These are phyloP conservation scores for Leccinum griseonigrum DNA, from an alignment of 1,284 basidiomycete species.

Conservation along the genomic window DNA sequence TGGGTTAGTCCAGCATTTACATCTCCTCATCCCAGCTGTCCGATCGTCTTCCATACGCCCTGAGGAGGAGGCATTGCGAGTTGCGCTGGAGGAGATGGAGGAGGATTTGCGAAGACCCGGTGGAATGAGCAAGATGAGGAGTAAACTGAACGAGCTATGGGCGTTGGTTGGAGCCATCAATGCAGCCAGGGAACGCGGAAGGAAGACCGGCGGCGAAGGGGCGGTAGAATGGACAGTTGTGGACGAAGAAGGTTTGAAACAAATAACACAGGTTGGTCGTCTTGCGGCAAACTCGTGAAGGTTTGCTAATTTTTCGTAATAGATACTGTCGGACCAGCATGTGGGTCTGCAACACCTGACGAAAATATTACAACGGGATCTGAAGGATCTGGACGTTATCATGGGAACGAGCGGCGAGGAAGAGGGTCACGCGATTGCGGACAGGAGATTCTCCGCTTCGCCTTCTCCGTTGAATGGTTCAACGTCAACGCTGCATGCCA, in stretches of 20 bases:
- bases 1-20: slow-evolving; percentile 71
- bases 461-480: slow-evolving; percentile 27
- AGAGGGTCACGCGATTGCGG: slow-evolving; percentile 28
- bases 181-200: slow-evolving; percentile 56
- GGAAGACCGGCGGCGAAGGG: slow-evolving; percentile 39
- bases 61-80: slow-evolving; percentile 75
- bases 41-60: slow-evolving; percentile 77
- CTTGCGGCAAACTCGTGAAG: background rate
- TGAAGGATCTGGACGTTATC: slow-evolving; percentile 73
- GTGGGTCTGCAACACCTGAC: slow-evolving; percentile 78
- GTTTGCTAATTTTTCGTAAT: slow-evolving; percentile 10
- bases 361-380: slow-evolving; percentile 64
- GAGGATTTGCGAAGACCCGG: slow-evolving; percentile 60
- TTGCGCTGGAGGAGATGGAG: slow-evolving; percentile 71
- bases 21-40: slow-evolving; percentile 76
- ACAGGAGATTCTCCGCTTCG: slow-evolving; percentile 25
- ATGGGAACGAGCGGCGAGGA: slow-evolving; percentile 46
- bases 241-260: slow-evolving; percentile 77
- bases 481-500: slow-evolving; percentile 37
- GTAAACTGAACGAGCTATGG: slow-evolving; percentile 83
- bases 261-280: slow-evolving; percentile 66
- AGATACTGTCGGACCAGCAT: slow-evolving; percentile 82
- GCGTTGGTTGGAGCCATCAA: slow-evolving; percentile 78
- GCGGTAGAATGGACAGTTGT: slow-evolving; percentile 76
- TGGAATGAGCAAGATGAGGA: slow-evolving; percentile 61